These are phyloP conservation scores for Lizonia empirigonia DNA, from an alignment of 2,329 filamentous ascomycete species.

Conservation along the genomic window DNA sequence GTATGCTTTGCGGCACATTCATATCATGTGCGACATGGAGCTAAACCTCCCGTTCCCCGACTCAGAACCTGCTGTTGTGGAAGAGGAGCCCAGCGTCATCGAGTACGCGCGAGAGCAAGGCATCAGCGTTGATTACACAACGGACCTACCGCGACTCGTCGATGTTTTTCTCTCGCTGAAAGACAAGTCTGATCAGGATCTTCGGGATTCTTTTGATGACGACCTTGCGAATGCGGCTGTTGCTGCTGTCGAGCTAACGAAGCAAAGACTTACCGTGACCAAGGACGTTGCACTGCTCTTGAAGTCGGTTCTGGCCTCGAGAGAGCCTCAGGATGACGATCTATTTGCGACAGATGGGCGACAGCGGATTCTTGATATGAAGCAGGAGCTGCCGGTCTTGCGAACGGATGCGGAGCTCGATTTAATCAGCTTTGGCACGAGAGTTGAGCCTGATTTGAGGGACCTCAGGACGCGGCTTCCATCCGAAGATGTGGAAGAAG, in stretches of 20 bases:
- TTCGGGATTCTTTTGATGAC: slow-evolving; percentile 25
- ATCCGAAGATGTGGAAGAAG: slow-evolving; percentile 44
- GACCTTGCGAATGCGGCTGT: slow-evolving; percentile 16
- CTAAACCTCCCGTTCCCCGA: slow-evolving; percentile 18
- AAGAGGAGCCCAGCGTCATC: slow-evolving; percentile 48
- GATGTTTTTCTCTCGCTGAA: slow-evolving; percentile 17
- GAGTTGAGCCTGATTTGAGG: slow-evolving; percentile 30
- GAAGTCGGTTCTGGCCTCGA: slow-evolving; percentile 21
- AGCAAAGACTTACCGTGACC: slow-evolving; percentile 37
- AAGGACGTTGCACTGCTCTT: slow-evolving; percentile 40
- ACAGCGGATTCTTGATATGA: slow-evolving; percentile 38
- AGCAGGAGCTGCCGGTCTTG: slow-evolving; percentile 56
- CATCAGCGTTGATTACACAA: slow-evolving; percentile 48
- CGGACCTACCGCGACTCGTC: slow-evolving; percentile 29
- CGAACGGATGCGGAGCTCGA: slow-evolving; percentile 54
- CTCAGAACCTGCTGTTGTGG: neutral
- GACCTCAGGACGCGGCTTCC: slow-evolving; percentile 38
- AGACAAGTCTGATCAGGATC: slow-evolving; percentile 23
- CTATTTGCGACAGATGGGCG: slow-evolving; percentile 11
- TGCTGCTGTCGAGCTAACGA: slow-evolving; percentile 22
- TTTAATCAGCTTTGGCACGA: slow-evolving; percentile 46
- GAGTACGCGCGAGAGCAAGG: slow-evolving; percentile 57
- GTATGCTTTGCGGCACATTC: neutral
- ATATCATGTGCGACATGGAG: slow-evolving; percentile 19
- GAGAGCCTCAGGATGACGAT: neutral